Base-by-base conservation (phyloP, 257 asterid genomes). In the Nicotiana noctiflora region DNA sequence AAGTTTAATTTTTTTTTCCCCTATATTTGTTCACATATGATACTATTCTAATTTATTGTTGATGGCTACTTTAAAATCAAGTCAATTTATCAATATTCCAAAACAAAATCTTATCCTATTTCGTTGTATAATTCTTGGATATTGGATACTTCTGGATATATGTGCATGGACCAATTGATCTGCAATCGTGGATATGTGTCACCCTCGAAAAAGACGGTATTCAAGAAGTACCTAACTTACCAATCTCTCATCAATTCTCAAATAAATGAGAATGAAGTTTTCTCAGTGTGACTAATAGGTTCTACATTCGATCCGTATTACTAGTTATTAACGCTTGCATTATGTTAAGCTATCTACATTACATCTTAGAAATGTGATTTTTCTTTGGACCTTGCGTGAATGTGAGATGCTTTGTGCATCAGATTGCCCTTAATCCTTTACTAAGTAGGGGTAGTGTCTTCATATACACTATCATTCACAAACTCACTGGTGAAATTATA, bases 131-230 rank as follows among this genome's bases (percentile, higher is more conserved):
- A 9, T 68, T 46, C 13, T 72, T 72, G 59, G 21, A 46, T 27
- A 14, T 23, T 15, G n/a, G 32, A 61, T 68, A 3, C 12, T 19
- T 40, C 14, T 40, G 77, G 57, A 40, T 70, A 70, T 21, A 70
- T 11, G 57, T 70, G 34, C 77, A 70, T 70, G 57, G 77, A 70
- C 57, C 3, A 67, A 67, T 7, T 6, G 6, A 46, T 6, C 25
- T 68, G 78, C 78, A 23, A 6, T 8, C 78, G 78, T 72, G 78
- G 78, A 49, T 74, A 49, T 74, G 78, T 74, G 61, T 74, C 78
- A 49, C 61, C 21, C 61, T 74, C 60, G 78, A 74, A 23, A 74
- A 49, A 3, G 78, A 49, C 25, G 23, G 46, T 6, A 14, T 46
- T 13, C 15, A 74, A 21, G 6, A 23, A 23, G 21, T 46, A 72